These are phyloP conservation scores for Venturiaceae sp. DNA, from an alignment of 2,329 filamentous ascomycete genomes.

Conservation along the genomic window DNA sequence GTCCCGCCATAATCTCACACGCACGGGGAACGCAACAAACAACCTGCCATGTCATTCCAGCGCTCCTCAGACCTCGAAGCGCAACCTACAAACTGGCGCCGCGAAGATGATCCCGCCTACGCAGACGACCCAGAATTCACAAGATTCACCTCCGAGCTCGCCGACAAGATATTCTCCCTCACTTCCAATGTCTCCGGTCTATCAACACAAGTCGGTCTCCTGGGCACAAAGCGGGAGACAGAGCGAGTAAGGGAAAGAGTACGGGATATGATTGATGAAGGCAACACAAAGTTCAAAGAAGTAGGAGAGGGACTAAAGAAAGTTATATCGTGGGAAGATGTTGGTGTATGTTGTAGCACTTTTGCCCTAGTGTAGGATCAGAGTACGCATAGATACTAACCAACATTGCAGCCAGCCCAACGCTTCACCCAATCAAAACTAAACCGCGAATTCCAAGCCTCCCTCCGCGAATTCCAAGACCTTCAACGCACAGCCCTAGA, in stretches of 20 bases:
- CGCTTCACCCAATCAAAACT: constrained; percentile 95
- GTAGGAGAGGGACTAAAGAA: constrained; percentile 92
- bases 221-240: constrained; percentile 87
- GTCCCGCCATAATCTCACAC: no score
- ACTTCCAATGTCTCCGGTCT: constrained; percentile 82
- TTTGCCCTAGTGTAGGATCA: not conserved
- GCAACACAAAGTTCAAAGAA: constrained; percentile 76
- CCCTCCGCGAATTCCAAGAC: constrained; percentile 81
- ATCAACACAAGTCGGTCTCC: constrained; percentile 70
- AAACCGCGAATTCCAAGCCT: constrained; percentile 82
- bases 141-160: constrained; percentile 69
- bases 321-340: constrained; percentile 59
- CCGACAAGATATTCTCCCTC: constrained; percentile 79
- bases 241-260: constrained; percentile 85
- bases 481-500: constrained; percentile 87
- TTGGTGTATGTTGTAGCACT: constrained; percentile 61
- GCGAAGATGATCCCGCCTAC: constrained; percentile 64
- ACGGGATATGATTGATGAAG: constrained; percentile 78
- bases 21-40: no score
- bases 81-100: constrained; percentile 57
- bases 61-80: constrained; percentile 77
- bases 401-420: constrained; percentile 64
- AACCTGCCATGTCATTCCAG: constrained; percentile 99
- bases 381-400: constrained; percentile 10
- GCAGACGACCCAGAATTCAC: constrained; percentile 90